Evolutionary conservation across 306 rosid species (phyloP).

Genomic region (Lotus japonicus): DNA sequence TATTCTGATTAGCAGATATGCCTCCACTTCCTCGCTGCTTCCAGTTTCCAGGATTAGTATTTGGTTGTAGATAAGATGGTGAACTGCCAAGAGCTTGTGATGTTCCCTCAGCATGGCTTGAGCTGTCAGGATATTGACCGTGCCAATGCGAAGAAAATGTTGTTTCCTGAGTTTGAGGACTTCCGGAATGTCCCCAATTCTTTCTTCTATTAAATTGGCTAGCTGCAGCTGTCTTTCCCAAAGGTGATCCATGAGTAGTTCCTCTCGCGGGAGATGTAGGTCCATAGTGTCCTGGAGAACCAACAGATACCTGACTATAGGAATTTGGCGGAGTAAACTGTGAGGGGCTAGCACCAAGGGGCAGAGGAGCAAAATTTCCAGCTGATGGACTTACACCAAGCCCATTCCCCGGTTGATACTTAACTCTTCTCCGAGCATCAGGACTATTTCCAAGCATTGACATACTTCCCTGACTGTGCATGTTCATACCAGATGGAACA

Average conservation of each 20-base stretch:
- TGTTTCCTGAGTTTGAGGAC: conserved; percentile 71
- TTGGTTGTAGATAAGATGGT: conserved; percentile 59
- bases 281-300: conserved; percentile 89
- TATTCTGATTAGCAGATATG: conserved; percentile 43
- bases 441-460: conserved; percentile 94
- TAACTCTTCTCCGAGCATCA: conserved; percentile 80
- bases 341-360: conserved; percentile 96
- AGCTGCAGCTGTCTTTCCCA: conserved; percentile 81
- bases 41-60: conserved; percentile 57
- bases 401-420: conserved; percentile 72
- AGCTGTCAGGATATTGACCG: conserved; percentile 59
- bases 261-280: conserved; percentile 99
- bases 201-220: conserved; percentile 88
- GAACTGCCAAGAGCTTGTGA: conserved; percentile 60
- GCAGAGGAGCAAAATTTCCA: conserved; percentile 88
- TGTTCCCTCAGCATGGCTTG: conserved; percentile 64
- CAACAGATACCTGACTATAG: conserved; percentile 68
- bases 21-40: conserved; percentile 70
- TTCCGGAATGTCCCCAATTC: conserved; percentile 77
- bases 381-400: conserved; percentile 88
- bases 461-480: conserved; percentile 61
- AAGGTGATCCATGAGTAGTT: conserved; percentile 85
- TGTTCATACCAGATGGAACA: conserved; percentile 81
- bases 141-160: conserved; percentile 66
- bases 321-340: conserved; percentile 93